phyloP scores from a whole-genome alignment of 495 filamentous ascomycete genomes.

The Hapsidospora chrysogenum region DNA sequence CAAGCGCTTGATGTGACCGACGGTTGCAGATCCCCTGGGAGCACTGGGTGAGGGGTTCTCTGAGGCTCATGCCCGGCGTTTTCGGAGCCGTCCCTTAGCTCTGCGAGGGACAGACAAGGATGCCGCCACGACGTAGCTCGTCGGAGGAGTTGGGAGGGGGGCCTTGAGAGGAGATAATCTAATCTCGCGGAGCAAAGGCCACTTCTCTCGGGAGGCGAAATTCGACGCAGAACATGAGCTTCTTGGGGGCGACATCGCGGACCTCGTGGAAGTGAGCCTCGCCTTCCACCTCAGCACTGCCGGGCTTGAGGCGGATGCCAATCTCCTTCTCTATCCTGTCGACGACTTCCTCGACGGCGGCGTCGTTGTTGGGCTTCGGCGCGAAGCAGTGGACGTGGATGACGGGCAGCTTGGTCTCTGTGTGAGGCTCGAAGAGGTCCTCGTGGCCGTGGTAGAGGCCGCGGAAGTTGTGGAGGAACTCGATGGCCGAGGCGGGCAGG shows the following conservation, averaged over 20 bases:
- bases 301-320: slow-evolving; percentile 40
- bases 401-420: slow-evolving; percentile 45
- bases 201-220: slow-evolving; percentile 72
- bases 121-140: too few relatives aligned
- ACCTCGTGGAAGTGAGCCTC: slow-evolving; percentile 60
- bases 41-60: too few relatives aligned
- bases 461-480: slow-evolving; percentile 71
- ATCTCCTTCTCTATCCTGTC: slow-evolving; percentile 45
- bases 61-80: too few relatives aligned
- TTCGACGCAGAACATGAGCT: slow-evolving; percentile 91
- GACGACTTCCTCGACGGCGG: slow-evolving; percentile 42
- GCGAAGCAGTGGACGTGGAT: slow-evolving; percentile 88
- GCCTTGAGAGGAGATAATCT: too few relatives aligned
- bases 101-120: too few relatives aligned
- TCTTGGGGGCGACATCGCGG: slow-evolving; percentile 76
- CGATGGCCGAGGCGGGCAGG: slow-evolving; percentile 73
- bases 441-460: slow-evolving; percentile 62
- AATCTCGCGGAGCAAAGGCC: slow-evolving; percentile 53
- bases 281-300: slow-evolving; percentile 33
- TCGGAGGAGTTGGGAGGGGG: too few relatives aligned
- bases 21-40: too few relatives aligned
- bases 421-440: slow-evolving; percentile 44
- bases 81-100: too few relatives aligned
- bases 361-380: slow-evolving; percentile 54
- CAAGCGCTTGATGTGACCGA: too few relatives aligned